Base-by-base conservation (phyloP, 805 yeast species). In the Starmerella scarabaei region DNA sequence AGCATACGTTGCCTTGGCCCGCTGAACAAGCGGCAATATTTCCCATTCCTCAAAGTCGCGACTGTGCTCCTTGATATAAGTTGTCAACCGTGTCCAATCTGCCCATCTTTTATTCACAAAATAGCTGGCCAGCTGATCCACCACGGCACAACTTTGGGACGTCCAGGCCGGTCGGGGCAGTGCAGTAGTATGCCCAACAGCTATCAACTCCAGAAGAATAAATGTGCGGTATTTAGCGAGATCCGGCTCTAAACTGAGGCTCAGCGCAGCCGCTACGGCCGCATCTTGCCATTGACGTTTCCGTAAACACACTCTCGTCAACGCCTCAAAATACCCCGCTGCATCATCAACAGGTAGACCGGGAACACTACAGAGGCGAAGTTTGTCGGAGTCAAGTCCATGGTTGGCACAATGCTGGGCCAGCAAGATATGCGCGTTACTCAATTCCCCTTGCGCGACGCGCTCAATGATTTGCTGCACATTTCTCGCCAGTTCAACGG, bases 261-360 rank as follows among this genome's bases (percentile, higher is more conserved):
- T 45, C 9, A 40, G 21, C 5, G 48, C 48, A 5, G 46, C 48
- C 33, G 29, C 30, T 12, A 38, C 18, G 9, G 43, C 33, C 1
- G 50, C 47, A 3, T 26, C 32, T 2, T 30, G 27, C 48, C 47
- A 46, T 5, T n/a, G 14, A 2, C 31, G 24, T 4, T 4, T 16
- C 12, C 35, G 23, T 3, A 26, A 8, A 15, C 21, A 23, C 3
- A 44, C 21, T 2, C 5, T 15, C 11, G 34, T 20, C 28, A 40
- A 37, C 30, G 33, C 11, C 16, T 16, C 31, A n/a, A 41, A 41
- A 36, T 41, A 44, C 15, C 14, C 17, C 14, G 17, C 17, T 28
- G 15, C 15, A 28, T 7, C 17, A 28, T 28, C 14, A 7, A 7
- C 17, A n/a, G 15, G 6, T 7, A 9, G 6, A 8, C 6, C 31